phyloP scores from a whole-genome alignment of 106 monocot genomes.

The Apostasia ramifera region DNA sequence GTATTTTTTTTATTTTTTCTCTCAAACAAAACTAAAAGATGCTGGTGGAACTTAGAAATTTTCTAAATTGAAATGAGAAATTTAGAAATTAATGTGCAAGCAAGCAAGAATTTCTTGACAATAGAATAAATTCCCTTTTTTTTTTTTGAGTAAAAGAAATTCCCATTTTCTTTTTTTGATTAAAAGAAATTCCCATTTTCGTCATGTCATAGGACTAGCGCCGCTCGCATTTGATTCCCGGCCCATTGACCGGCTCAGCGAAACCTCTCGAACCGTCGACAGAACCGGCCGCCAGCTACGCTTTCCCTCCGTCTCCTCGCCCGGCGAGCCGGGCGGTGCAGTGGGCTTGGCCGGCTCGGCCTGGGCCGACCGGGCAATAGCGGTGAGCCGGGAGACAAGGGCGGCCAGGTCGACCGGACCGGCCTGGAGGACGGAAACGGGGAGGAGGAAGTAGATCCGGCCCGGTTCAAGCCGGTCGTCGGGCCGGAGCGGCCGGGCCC shows the following conservation, averaged over 20 bases:
- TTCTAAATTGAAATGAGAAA: too few species aligned
- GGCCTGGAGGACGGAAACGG: constrained; percentile 42
- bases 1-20: too few species aligned
- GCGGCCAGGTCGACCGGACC: constrained; percentile 34
- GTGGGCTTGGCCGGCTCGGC: constrained; percentile 1
- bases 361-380: constrained; percentile 20
- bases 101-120: too few species aligned
- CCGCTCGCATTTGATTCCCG: constrained; percentile 1
- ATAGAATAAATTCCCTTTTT: too few species aligned
- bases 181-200: too few species aligned
- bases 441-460: constrained; percentile 71
- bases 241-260: constrained; percentile 26
- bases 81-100: too few species aligned
- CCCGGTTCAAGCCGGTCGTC: constrained; percentile 54
- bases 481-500: constrained; percentile 23
- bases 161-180: too few species aligned
- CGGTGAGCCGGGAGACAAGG: constrained; percentile 33
- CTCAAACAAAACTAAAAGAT: too few species aligned
- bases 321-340: background rate
- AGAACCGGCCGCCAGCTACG: constrained; percentile 55
- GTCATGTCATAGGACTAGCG: too few species aligned
- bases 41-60: too few species aligned
- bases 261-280: constrained; percentile 65
- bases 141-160: too few species aligned
- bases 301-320: background rate